Base-by-base conservation (phyloP, 495 filamentous ascomycete species). In the Hypoxylon fuscum region DNA sequence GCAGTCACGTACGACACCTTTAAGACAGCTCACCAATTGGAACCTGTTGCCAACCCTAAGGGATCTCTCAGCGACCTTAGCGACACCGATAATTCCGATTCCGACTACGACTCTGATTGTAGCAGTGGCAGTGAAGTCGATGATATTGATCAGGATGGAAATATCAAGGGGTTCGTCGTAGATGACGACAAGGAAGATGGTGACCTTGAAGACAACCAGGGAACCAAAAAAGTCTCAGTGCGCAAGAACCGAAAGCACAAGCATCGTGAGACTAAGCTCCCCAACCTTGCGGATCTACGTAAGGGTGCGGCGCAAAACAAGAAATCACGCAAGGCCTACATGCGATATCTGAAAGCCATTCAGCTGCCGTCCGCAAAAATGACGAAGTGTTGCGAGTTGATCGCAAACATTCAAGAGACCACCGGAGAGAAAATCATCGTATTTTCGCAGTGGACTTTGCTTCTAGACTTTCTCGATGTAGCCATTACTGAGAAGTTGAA, bases 401-500 rank as follows among this genome's bases (percentile, higher is more conserved):
- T 96, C 11, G 35, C 46, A 25, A 43, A 45, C 23, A 70, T 80
- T 22, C 68, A 76, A 22, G 63, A 71, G 29, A 69, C 68, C 15
- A 64, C 71, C 25, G 69, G 52, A 81, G 77, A 94, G 74, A 97
- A 97, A 76, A 92, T 90, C 2, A 93, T 97, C 50, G 84, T 97
- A 59, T 97, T 97, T 76, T 91, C 88, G 48, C 91, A 95, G 71
- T 97, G 93, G 76, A 96, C 93, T 5, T 87, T 90, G 0, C 78
- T 96, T 2, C 84, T 97, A 2, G 93, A 96, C 74, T 81, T 96
- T 11, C 81, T 96, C 6, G 91, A 96, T 73, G 81, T 95, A 12
- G 89, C 90, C 1, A 84, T 96, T 65, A 73, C 72, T 45, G 77
- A 85, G 11, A 75, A 81, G 11, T 14, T 56, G 9, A 40, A 41